Evolutionary conservation across 345 rosid species (phyloP).

Genomic region (Aquilaria malaccensis): DNA sequence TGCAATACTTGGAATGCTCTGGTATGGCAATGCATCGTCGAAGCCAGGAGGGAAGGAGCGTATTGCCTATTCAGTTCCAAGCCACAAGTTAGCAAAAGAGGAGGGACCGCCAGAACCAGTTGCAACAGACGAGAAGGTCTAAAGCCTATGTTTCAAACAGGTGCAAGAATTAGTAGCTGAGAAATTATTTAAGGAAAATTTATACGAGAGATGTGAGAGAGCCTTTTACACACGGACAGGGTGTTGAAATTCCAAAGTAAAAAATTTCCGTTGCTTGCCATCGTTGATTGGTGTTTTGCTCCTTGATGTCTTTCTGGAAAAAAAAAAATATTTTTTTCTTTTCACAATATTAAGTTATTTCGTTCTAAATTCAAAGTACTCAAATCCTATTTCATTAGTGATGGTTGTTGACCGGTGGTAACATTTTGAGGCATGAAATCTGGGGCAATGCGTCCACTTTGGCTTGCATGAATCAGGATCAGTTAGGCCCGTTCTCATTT

Average conservation of each 20-base stretch:
- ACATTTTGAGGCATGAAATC: too few relatives aligned
- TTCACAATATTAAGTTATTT: too few relatives aligned
- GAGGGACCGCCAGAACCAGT: conserved; percentile 37
- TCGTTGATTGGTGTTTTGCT: too few relatives aligned
- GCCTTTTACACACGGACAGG: conserved; percentile 13
- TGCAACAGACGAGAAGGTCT: conserved; percentile 61
- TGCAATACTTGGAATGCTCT: conserved; percentile 85
- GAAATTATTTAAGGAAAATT: background rate
- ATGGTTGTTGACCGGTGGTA: too few relatives aligned
- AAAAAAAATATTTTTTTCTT: too few relatives aligned
- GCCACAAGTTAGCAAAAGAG: conserved; percentile 47
- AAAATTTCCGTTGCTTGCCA: background rate
- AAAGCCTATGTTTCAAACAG: conserved; percentile 4
- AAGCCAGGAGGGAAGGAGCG: conserved; percentile 97
- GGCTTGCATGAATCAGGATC: too few relatives aligned
- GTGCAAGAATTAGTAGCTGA: background rate
- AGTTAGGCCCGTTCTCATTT: too few relatives aligned
- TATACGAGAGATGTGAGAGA: background rate
- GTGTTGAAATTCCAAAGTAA: conserved; percentile 15
- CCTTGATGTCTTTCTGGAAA: too few relatives aligned
- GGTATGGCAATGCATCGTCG: conserved; percentile 95
- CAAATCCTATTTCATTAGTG: too few relatives aligned
- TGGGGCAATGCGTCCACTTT: too few relatives aligned
- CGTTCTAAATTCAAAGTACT: too few relatives aligned
- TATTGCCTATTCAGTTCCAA: conserved; percentile 41